phyloP scores from a whole-genome alignment of 2,329 filamentous ascomycete species.

The Daldinia sp. region DNA sequence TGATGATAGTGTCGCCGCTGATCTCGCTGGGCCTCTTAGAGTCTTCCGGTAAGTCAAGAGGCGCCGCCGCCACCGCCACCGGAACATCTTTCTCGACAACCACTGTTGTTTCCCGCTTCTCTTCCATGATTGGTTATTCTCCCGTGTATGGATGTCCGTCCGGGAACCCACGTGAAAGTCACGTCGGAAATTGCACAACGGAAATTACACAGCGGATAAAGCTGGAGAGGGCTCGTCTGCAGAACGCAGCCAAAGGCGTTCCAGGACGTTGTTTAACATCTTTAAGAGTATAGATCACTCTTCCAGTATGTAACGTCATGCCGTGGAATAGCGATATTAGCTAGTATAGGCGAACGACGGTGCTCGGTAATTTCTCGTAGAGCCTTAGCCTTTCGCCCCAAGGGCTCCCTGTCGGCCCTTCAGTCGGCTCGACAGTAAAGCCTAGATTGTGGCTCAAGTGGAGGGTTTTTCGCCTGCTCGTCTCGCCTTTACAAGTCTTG shows the following conservation, averaged over 20 bases:
- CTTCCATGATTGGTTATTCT: conserved; percentile 19
- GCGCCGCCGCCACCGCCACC: conserved; percentile 4
- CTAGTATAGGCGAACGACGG: conserved; percentile 15
- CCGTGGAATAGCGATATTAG: conserved; percentile 15
- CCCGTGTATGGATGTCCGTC: conserved; percentile 1
- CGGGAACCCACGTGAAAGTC: conserved; percentile 16
- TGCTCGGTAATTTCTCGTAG: conserved; percentile 20
- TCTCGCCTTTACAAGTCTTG: conserved; percentile 29
- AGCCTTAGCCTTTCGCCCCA: conserved; percentile 5
- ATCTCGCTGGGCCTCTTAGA: conserved; percentile 27
- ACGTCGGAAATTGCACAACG: conserved; percentile 12
- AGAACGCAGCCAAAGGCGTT: conserved; percentile 2
- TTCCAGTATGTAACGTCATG: conserved; percentile 2
- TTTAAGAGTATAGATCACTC: conserved; percentile 14
- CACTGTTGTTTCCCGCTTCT: conserved; percentile 22
- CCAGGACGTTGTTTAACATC: conserved; percentile 8
- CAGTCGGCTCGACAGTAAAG: conserved; percentile 20
- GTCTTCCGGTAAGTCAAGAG: conserved; percentile 4
- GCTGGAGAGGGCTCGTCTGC: conserved; percentile 9
- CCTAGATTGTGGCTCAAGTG: conserved; percentile 29
- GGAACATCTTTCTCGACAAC: conserved; percentile 26
- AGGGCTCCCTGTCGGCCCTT: conserved; percentile 21
- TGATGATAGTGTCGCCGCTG: conserved; percentile 31
- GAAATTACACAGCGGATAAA: conserved; percentile 10
- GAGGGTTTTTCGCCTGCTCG: not conserved